Conservation (phyloP, 2,329 filamentous ascomycete species). For the Volutella citrinella region DNA sequence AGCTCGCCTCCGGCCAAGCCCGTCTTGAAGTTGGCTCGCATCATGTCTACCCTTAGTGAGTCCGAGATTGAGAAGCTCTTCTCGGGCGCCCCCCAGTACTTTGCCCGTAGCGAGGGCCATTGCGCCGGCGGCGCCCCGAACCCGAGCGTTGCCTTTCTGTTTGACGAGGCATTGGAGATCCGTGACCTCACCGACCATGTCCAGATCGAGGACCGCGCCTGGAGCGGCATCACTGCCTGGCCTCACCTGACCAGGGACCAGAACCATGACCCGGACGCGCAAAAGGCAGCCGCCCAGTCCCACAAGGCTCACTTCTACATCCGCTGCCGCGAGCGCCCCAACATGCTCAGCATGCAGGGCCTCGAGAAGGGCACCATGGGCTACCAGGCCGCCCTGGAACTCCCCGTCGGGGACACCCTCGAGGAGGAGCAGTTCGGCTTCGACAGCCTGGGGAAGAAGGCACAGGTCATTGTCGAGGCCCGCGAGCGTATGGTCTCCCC, state of each 20-base stretch:
- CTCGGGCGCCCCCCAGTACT: slow-evolving; percentile 73
- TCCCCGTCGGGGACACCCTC: slow-evolving; percentile 62
- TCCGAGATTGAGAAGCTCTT: slow-evolving; percentile 67
- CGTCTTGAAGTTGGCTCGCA: slow-evolving; percentile 51
- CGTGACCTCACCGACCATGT: slow-evolving; percentile 63
- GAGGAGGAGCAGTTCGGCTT: slow-evolving; percentile 62
- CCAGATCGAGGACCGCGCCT: slow-evolving; percentile 61
- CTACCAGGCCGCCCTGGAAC: slow-evolving; percentile 64
- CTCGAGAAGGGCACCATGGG: slow-evolving; percentile 69
- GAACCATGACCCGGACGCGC: slow-evolving; percentile 43
- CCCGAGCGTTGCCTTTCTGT: slow-evolving; percentile 65
- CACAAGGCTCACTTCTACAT: slow-evolving; percentile 56
- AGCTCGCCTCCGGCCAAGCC: slow-evolving; percentile 35
- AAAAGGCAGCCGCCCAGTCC: slow-evolving; percentile 41
- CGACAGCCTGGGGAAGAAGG: slow-evolving; percentile 52
- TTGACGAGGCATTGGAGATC: slow-evolving; percentile 60
- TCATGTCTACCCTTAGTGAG: slow-evolving; percentile 58
- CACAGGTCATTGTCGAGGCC: slow-evolving; percentile 53
- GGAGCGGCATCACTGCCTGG: slow-evolving; percentile 61
- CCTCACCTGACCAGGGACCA: slow-evolving; percentile 56
- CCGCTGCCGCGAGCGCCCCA: slow-evolving; percentile 60
- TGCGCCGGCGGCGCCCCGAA: slow-evolving; percentile 57
- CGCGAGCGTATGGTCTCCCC: slow-evolving; percentile 54
- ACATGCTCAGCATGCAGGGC: slow-evolving; percentile 71
- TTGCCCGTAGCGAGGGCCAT: slow-evolving; percentile 58